phyloP scores from a whole-genome alignment of 1,284 basidiomycete species.

The Moesziomyces aphidis region DNA sequence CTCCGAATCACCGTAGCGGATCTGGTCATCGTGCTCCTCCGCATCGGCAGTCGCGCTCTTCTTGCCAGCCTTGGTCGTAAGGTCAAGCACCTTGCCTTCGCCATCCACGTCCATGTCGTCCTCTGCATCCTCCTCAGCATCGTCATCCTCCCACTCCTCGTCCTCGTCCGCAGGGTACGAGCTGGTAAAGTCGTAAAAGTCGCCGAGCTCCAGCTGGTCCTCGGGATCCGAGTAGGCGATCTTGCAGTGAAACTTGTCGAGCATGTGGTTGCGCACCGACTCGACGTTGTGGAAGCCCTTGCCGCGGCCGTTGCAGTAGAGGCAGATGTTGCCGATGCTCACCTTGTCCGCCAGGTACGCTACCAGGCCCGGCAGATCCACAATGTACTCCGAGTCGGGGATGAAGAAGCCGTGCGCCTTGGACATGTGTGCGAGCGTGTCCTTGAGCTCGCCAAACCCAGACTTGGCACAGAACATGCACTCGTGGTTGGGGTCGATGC shows the following conservation, averaged over 20 bases:
- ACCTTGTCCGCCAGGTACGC: conserved; percentile 93
- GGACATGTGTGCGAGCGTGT: conserved; percentile 89
- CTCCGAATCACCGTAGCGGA: conserved; percentile 69
- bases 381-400: conserved; percentile 90
- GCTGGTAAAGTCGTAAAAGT: conserved; percentile 90
- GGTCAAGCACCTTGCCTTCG: conserved; percentile 21
- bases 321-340: conserved; percentile 89
- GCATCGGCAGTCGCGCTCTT: conserved; percentile 68
- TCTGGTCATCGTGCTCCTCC: conserved; percentile 75
- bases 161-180: conserved; percentile 75
- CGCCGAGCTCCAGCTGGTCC: conserved; percentile 87
- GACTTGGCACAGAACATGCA: conserved; percentile 83
- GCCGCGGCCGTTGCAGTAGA: conserved; percentile 76
- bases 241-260: conserved; percentile 81
- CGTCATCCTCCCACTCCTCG: conserved; percentile 61
- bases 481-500: conserved; percentile 58
- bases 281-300: conserved; percentile 57
- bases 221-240: conserved; percentile 86
- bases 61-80: conserved; percentile 14
- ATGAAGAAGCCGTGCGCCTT: conserved; percentile 91
- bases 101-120: conserved; percentile 51
- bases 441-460: conserved; percentile 73
- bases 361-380: conserved; percentile 84
- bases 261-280: conserved; percentile 65
- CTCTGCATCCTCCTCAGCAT: conserved; percentile 42